Evolutionary conservation across 176 grass and related monocot species (phyloP).

Genomic region (Hyparrhenia diplandra): DNA sequence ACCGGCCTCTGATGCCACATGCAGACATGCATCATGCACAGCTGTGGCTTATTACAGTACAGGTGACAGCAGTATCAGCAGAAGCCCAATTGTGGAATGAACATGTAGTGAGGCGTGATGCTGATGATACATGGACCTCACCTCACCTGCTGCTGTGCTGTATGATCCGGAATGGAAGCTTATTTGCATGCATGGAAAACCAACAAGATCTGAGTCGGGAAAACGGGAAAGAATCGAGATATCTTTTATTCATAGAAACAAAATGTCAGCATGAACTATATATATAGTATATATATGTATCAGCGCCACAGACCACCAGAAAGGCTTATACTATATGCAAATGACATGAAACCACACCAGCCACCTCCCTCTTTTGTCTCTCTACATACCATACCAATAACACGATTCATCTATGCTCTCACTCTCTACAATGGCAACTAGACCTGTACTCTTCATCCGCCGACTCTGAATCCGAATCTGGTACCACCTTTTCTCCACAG

Average conservation of each 20-base stretch:
- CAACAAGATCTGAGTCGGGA: not conserved
- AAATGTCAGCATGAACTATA: slow-evolving; percentile 49
- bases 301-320: slow-evolving; percentile 55
- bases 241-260: slow-evolving; percentile 80
- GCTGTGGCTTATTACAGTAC: not conserved
- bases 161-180: not conserved
- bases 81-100: not conserved
- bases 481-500: not conserved
- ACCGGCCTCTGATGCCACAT: not conserved
- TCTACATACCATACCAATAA: slow-evolving; percentile 1
- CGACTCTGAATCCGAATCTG: not conserved
- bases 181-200: not conserved
- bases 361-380: slow-evolving; percentile 30
- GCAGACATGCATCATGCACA: not conserved
- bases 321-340: slow-evolving; percentile 28
- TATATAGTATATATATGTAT: slow-evolving; percentile 36
- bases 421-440: slow-evolving; percentile 37
- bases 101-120: not conserved
- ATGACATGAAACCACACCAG: slow-evolving; percentile 27
- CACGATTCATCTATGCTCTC: slow-evolving; percentile 19
- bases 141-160: not conserved
- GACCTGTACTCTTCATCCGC: slow-evolving; percentile 15
- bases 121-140: not conserved
- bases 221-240: slow-evolving; percentile 38
- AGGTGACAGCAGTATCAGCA: not conserved